Evolutionary conservation across 352 stramenopile genomes (phyloP).

Genomic region (Pythium guiyangense): DNA sequence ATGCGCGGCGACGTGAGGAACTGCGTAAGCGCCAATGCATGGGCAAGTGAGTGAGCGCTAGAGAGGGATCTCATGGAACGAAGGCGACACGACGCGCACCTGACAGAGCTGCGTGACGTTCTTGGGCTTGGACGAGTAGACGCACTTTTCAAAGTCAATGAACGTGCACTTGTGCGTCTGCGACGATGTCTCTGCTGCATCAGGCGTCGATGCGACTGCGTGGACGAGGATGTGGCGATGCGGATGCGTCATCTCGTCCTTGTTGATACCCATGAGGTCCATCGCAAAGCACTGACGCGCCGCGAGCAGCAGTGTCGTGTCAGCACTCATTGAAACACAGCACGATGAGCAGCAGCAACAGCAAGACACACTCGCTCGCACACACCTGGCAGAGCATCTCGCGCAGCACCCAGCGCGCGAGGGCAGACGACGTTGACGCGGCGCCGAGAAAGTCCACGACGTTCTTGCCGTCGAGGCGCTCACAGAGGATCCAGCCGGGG

Average conservation of each 20-base stretch:
- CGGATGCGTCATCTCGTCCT: constrained; percentile 81
- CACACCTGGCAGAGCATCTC: constrained; percentile 65
- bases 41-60: background rate
- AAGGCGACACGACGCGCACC: constrained; percentile 17
- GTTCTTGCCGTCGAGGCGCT: constrained; percentile 50
- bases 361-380: background rate
- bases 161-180: constrained; percentile 49
- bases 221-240: constrained; percentile 68
- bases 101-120: constrained; percentile 80
- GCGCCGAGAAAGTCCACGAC: constrained; percentile 52
- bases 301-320: background rate
- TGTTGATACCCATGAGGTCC: constrained; percentile 71
- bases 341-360: too few species aligned
- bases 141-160: constrained; percentile 78
- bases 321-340: background rate
- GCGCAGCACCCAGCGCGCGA: constrained; percentile 44
- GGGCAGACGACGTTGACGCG: constrained; percentile 22
- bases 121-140: constrained; percentile 57
- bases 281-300: constrained; percentile 53
- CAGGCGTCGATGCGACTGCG: background rate
- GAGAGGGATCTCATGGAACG: too few species aligned
- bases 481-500: constrained; percentile 53
- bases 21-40: constrained; percentile 14
- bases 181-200: background rate
- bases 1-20: constrained; percentile 69